phyloP scores from a whole-genome alignment of 176 grass and related monocot species.

The Lolium perenne region DNA sequence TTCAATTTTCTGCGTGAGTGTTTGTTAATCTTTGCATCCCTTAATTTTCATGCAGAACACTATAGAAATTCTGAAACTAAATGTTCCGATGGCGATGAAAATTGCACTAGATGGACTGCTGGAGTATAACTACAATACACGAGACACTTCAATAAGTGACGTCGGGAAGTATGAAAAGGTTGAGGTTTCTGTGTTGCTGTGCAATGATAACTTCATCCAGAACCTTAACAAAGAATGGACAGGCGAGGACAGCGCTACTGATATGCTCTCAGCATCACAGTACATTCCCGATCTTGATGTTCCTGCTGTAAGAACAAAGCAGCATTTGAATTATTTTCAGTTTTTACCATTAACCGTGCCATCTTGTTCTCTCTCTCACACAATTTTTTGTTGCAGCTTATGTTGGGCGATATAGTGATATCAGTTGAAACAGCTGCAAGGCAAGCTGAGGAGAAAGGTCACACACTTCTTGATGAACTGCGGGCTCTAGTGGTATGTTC shows the following conservation, averaged over 20 bases:
- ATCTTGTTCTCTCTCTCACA: constrained; percentile 26
- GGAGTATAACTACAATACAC: constrained; percentile 75
- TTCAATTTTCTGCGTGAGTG: background rate
- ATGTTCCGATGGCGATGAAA: constrained; percentile 94
- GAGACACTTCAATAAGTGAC: constrained; percentile 73
- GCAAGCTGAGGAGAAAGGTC: constrained; percentile 90
- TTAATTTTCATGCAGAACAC: constrained; percentile 64
- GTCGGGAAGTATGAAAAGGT: constrained; percentile 81
- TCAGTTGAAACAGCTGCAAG: constrained; percentile 89
- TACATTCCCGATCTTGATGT: constrained; percentile 71
- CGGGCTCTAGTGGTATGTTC: constrained; percentile 72
- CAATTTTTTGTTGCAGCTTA: constrained; percentile 58
- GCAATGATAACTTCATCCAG: constrained; percentile 74
- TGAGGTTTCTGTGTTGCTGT: constrained; percentile 78
- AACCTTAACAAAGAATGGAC: constrained; percentile 81
- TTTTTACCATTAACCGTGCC: constrained; percentile 17
- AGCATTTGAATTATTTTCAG: constrained; percentile 33
- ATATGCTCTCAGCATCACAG: constrained; percentile 80
- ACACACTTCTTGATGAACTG: constrained; percentile 94
- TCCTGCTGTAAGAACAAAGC: constrained; percentile 71
- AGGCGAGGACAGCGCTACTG: constrained; percentile 61
- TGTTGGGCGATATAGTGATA: constrained; percentile 87
- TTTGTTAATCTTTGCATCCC: constrained; percentile 22
- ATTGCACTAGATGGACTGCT: constrained; percentile 86
- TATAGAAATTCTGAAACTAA: constrained; percentile 87